These are phyloP conservation scores for Pichia sp. DNA, from an alignment of 1,139 yeast species.

Conservation along the genomic window DNA sequence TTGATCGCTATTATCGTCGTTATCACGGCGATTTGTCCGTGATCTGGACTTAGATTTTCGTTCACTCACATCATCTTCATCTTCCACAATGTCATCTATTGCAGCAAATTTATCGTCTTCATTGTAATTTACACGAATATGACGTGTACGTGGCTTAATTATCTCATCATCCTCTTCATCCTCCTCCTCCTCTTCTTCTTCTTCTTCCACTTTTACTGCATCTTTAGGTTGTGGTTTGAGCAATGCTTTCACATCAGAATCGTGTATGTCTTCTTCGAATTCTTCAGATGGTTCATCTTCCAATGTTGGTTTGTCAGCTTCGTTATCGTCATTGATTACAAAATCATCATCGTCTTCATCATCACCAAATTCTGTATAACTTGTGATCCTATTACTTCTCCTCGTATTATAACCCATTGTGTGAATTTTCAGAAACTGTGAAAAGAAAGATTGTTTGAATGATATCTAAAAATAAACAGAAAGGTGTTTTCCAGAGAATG, in stretches of 20 bases:
- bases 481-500: too few species aligned
- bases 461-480: too few species aligned
- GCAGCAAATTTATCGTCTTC: slow-evolving; percentile 21
- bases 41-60: not conserved
- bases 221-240: too few species aligned
- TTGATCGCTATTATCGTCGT: slow-evolving; percentile 19
- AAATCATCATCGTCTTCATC: slow-evolving; percentile 6
- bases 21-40: not conserved
- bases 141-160: slow-evolving; percentile 10
- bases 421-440: not conserved
- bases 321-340: not conserved
- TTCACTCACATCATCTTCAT: not conserved
- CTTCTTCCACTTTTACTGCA: slow-evolving; percentile 15
- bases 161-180: slow-evolving; percentile 18
- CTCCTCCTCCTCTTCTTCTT: slow-evolving; percentile 32
- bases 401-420: not conserved
- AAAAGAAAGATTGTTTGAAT: too few species aligned
- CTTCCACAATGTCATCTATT: slow-evolving; percentile 4
- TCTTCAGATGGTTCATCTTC: slow-evolving; percentile 21
- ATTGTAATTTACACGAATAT: slow-evolving; percentile 27
- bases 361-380: not conserved
- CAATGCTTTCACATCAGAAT: slow-evolving; percentile 18
- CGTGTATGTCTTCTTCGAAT: slow-evolving; percentile 20
- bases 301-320: not conserved
- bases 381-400: not conserved